Base-by-base conservation (phyloP, 148 eudicot genomes). In the Vaccinium vitisidaea region DNA sequence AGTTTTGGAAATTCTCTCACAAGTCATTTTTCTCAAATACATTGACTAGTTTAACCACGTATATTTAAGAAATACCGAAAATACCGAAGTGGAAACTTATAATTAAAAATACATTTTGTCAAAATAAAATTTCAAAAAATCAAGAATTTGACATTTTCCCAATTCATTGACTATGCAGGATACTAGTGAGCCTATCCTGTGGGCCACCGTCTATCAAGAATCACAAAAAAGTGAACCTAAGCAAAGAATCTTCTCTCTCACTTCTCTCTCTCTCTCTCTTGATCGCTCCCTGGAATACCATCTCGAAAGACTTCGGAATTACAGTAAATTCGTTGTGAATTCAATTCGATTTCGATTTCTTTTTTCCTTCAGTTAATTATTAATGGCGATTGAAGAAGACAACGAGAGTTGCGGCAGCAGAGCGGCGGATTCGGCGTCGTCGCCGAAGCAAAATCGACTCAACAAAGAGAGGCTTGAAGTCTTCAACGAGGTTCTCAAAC, bases 351-450 rank as follows among this genome's bases (percentile, higher is more conserved):
- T 63, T 67, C 56, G 46, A 6, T 0, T 84, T 21, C 2, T 77
- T 25, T 25, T 70, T 13, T 52, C 36, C 5, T 65, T 12, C 70
- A 8, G 70, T 61, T 30, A 87, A 50, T 55, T 55, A 43, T 43
- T 14, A 2, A 92, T 93, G 94, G 91, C 90, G 87, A 87, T 88
- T 79, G 94, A 91, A 14, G 93, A 91, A n/a, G 93, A 90, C 77
- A 88, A 85, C 12, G 92, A 90, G 80, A 93, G 94, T 75, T 90
- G 96, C 67, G 90, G 91, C 32, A 91, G 93, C 75, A 87, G 92
- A 76, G 87, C 86, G 54, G 71, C 84, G 59, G 92, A 90, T 75
- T 61, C 85, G 61, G 63, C 80, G 3, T 77, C 89, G 2, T 73
- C 89, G 52, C 84, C 92, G 80, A 83, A 85, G 65, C 71, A 82